Conservation (phyloP, 495 filamentous ascomycete species). For the Lentithecium fluviatile region DNA sequence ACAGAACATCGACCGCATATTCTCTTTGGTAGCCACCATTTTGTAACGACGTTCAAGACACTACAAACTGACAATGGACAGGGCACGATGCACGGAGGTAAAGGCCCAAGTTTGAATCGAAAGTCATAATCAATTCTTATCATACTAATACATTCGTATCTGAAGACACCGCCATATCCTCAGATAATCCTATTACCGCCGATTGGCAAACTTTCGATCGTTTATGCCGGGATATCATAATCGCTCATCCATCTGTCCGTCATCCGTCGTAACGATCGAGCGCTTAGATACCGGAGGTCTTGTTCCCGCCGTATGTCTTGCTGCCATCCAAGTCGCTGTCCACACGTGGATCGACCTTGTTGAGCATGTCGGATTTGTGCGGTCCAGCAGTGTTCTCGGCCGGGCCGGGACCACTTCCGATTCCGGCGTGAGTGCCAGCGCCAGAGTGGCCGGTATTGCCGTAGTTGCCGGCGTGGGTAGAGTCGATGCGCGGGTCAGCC, state of each 20-base stretch:
- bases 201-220: too few species aligned
- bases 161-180: background rate
- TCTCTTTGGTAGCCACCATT: too few species aligned
- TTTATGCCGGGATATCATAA: slow-evolving; percentile 2
- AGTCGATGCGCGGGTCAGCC: slow-evolving; percentile 52
- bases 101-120: too few species aligned
- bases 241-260: background rate
- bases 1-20: too few species aligned
- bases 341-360: slow-evolving; percentile 49
- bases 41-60: too few species aligned
- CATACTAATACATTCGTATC: background rate
- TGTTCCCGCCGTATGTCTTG: slow-evolving; percentile 35
- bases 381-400: slow-evolving; percentile 48
- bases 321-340: slow-evolving; percentile 47
- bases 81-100: too few species aligned
- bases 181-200: too few species aligned
- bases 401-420: slow-evolving; percentile 34
- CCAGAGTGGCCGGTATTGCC: slow-evolving; percentile 33
- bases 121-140: too few species aligned
- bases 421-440: slow-evolving; percentile 16
- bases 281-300: slow-evolving; percentile 23
- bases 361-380: slow-evolving; percentile 52
- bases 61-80: too few species aligned
- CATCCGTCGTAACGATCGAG: background rate
- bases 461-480: slow-evolving; percentile 43